Evolutionary conservation across 768 basidiomycete species (phyloP), one percentile per base, ranked within the genome.

Genomic region (Hypsizygus marmoreus): DNA sequence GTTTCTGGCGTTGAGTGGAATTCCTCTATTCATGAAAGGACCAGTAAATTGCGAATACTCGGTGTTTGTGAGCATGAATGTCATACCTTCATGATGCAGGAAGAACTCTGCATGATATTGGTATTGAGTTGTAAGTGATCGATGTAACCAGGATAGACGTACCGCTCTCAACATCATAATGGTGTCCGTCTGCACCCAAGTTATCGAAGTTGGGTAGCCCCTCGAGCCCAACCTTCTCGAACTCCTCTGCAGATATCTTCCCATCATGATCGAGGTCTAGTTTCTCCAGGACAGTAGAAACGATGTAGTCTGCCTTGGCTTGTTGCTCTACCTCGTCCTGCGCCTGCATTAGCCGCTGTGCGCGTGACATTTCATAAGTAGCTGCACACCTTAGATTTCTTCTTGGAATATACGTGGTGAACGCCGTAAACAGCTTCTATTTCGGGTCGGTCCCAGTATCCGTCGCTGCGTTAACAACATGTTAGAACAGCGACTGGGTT

Each of bases 1-100:
- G 95, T 98, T 63, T 98, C 97, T 0, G 94, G 95, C 26, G 95
- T 97, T 22, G 84, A 87, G 68, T 99, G 97, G 75, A 77, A 97
- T 68, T 91, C 70, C 70, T 98, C 91, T 91, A 57, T 11, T 26
- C 2, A 19, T 12, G 26, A n/a, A 17, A 34, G 14, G 14, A 20
- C 47, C 37, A 45, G 34, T 17, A 8, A 38, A 39, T 16, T 41
- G 22, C 17, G 30, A 6, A 45, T n/a, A n/a, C 13, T 33, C 19
- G 23, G 11, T 13, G 26, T 6, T 9, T 14, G 30, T 22, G 17
- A 40, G 25, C 17, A n/a, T 45, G 37, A 31, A 36, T 29, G 20
- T 30, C 16, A 30, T 14, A 86, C 93, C 95, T 82, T 99, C 97
- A 68, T 99, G 97, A 60, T 98, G 95, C 37, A 95, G 75, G 79